phyloP scores from a whole-genome alignment of 495 filamentous ascomycete species.

The Tuber borchii region DNA sequence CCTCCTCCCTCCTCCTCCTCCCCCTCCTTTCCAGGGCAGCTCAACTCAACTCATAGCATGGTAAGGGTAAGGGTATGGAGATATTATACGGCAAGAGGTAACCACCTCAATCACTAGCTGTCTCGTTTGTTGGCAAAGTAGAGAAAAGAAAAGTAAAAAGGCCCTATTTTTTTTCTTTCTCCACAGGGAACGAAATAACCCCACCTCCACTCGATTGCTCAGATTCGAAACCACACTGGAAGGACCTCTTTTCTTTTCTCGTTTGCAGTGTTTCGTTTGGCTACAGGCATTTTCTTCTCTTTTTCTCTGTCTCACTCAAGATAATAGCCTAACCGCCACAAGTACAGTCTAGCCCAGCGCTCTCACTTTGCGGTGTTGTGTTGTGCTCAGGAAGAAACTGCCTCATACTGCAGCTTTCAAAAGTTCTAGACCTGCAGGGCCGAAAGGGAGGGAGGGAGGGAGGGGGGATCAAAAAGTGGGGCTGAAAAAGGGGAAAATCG shows the following conservation, averaged over 20 bases:
- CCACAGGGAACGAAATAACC: neutral
- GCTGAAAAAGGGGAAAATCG: neutral
- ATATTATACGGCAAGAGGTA: slow-evolving; percentile 4
- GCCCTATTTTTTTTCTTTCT: neutral
- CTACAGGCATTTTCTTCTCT: neutral
- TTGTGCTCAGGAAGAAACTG: neutral
- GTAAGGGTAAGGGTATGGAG: neutral
- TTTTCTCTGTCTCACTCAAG: neutral
- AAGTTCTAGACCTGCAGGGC: neutral
- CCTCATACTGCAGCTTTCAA: neutral
- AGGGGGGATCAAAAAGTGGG: neutral
- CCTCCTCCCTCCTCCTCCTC: neutral
- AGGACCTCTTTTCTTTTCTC: neutral
- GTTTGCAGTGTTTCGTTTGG: neutral
- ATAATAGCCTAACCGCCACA: neutral
- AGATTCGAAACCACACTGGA: slow-evolving; percentile 1
- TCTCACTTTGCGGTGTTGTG: neutral
- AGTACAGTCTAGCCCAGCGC: neutral
- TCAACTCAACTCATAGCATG: neutral
- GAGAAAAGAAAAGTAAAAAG: neutral
- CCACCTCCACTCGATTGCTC: neutral
- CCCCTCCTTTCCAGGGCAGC: neutral
- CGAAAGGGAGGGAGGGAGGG: neutral
- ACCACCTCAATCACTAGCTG: slow-evolving; percentile 3
- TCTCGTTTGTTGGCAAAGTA: neutral